Conservation (phyloP, 116 monocot species). For the Dioscorea cayenensis region DNA sequence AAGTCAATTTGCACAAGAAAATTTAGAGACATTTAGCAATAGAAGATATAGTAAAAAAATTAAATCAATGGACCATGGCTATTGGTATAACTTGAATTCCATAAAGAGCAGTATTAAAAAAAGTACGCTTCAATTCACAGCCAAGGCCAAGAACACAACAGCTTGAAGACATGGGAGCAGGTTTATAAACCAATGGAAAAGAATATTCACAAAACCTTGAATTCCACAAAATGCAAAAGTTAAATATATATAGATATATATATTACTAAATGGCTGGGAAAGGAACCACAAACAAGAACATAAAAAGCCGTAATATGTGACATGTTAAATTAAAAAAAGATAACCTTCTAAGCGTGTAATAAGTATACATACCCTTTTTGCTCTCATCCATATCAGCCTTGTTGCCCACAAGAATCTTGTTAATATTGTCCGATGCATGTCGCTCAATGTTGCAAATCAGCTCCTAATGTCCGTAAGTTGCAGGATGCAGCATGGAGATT, state of each 20-base stretch:
- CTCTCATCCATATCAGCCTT: constrained; percentile 97
- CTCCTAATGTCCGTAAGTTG: constrained; percentile 65
- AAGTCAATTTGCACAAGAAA: background rate
- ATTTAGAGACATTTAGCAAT: background rate
- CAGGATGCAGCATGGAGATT: background rate
- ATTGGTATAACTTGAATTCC: too few species aligned
- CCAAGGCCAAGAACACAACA: too few species aligned
- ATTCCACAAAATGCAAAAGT: too few species aligned
- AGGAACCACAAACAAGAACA: background rate
- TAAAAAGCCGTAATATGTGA: background rate
- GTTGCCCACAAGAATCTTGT: constrained; percentile 86
- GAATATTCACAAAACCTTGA: too few species aligned
- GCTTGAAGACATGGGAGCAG: too few species aligned
- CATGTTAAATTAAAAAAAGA: background rate
- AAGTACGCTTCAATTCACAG: too few species aligned
- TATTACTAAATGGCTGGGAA: too few species aligned
- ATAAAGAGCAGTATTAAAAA: too few species aligned
- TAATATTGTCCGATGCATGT: constrained; percentile 85
- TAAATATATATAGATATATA: too few species aligned
- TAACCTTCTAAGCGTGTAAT: background rate
- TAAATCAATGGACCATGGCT: background rate
- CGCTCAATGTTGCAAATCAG: constrained; percentile 89
- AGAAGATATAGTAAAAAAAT: background rate
- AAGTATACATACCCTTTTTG: constrained; percentile 59
- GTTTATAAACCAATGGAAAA: too few species aligned